Base-by-base conservation (phyloP, 202 grass and related monocot genomes). In the Panicum hallii region DNA sequence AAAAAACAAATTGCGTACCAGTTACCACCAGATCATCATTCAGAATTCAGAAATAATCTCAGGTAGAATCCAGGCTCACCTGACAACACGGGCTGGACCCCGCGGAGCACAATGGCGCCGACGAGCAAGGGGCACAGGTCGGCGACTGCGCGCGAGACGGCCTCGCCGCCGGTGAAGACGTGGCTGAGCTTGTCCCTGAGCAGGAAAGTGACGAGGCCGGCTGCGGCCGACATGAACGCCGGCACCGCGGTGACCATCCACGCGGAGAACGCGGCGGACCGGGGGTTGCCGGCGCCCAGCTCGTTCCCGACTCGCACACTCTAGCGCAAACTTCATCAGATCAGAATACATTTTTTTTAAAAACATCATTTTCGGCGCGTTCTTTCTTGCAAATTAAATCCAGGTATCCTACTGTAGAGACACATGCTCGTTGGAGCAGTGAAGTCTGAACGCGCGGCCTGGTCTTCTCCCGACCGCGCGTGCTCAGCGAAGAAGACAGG, bases 231-330 rank as follows among this genome's bases (percentile, higher is more conserved):
- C 34, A 99, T 89, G 53, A 94, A 19, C 11, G 87, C 67, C 1
- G 90, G 92, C 66, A 96, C 22, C 11, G 44, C 69, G n/a, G 91
- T 99, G 53, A 95, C 96, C 5, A 89, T 55, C 66, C 83, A 83
- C 0, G 94, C 82, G 17, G 91, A 96, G 83, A 96, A 99, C 42
- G 79, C 87, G 0, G 93, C 91, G 0, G 96, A 94, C 79, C 81
- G 91, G 23, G 91, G 82, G 78, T 99, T 87, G 45, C 96, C 93
- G 47, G 93, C 93, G 4, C 96, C 96, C 36, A 99, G 86, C 70
- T 99, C 96, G 7, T 99, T 99, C 19, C 91, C 90, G 5, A 99
- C 96, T n/a, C 90, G 85, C 79, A 96, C 96, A n/a, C 93, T 94
- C 74, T 34, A 88, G 36, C 12, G 22, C 69, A 53, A 53, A 36